Conservation (phyloP, 768 basidiomycete genomes). For the Suillus weaverae region DNA sequence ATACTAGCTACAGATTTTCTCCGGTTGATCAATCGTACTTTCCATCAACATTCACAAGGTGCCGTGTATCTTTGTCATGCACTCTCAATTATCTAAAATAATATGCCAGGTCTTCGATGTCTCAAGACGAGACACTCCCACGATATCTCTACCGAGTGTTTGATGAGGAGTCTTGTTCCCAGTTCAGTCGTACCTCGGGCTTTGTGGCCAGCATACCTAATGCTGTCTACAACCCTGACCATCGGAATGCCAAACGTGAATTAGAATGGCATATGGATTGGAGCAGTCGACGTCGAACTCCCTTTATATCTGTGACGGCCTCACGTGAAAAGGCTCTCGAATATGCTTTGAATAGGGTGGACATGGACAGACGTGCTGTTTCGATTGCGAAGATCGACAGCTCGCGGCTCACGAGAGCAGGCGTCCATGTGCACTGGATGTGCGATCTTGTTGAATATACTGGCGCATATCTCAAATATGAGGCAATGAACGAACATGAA, state of each 20-base stretch:
- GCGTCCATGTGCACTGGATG: background rate
- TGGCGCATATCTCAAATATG: background rate
- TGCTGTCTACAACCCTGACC: background rate
- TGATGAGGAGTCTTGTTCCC: background rate
- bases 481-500: background rate
- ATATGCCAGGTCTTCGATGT: background rate
- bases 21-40: too few species aligned
- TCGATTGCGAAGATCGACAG: background rate
- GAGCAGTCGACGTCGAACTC: background rate
- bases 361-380: too few species aligned
- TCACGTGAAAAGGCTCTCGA: background rate
- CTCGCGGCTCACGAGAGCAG: background rate
- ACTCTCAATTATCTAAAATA: background rate
- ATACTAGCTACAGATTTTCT: too few species aligned
- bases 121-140: background rate
- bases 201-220: background rate
- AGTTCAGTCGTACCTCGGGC: background rate
- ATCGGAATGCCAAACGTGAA: background rate
- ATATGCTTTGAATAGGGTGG: background rate
- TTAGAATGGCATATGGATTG: background rate
- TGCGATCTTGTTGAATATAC: background rate
- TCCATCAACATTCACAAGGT: background rate
- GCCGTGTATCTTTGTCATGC: background rate
- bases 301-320: background rate
- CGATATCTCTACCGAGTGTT: background rate